Evolutionary conservation across 2,329 filamentous ascomycete genomes (phyloP).

Genomic region (Fusarium sp.): DNA sequence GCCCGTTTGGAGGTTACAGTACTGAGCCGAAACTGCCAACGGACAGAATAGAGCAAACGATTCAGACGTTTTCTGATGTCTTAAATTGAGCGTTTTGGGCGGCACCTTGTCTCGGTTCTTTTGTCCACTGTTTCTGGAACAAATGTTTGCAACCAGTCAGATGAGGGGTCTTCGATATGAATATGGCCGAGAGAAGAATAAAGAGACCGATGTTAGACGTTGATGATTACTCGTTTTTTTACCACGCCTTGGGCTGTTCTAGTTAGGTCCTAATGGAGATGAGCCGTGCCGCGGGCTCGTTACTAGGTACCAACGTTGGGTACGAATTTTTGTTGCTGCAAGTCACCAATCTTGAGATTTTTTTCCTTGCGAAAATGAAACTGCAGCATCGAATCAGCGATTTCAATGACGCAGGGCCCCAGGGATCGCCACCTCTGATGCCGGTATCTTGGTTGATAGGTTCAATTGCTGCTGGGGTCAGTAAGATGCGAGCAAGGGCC

Average conservation of each 20-base stretch:
- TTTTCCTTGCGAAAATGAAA: conserved; percentile 2
- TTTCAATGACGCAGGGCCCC: conserved; percentile 31
- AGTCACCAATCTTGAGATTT: conserved; percentile 1
- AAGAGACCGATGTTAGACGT: conserved; percentile 4
- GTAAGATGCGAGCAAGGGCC: conserved; percentile 20
- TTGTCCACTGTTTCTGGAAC: conserved; percentile 13
- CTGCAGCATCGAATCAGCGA: conserved; percentile 22
- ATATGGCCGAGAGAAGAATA: background rate
- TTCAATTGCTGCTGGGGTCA: conserved; percentile 17
- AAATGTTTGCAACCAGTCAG: conserved; percentile 6
- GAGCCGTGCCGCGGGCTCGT: conserved; percentile 30
- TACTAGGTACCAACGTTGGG: conserved; percentile 8
- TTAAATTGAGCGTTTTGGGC: conserved; percentile 10
- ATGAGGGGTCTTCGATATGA: background rate
- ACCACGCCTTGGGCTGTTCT: conserved; percentile 19
- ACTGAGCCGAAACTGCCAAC: conserved; percentile 16
- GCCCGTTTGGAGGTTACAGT: conserved; percentile 21
- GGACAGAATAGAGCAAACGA: conserved; percentile 9
- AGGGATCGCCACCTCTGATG: conserved; percentile 27
- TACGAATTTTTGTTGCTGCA: conserved; percentile 4
- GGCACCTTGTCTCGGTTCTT: conserved; percentile 11
- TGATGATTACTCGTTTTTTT: conserved; percentile 14
- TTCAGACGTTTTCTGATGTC: conserved; percentile 25
- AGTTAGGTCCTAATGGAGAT: conserved; percentile 6
- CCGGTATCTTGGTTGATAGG: conserved; percentile 27